Percentiles rank a stretch among this genome's conserved stretches.
phyloP scores from a whole-genome alignment of 192 early-diverging fungal species.

The Podila verticillata region DNA sequence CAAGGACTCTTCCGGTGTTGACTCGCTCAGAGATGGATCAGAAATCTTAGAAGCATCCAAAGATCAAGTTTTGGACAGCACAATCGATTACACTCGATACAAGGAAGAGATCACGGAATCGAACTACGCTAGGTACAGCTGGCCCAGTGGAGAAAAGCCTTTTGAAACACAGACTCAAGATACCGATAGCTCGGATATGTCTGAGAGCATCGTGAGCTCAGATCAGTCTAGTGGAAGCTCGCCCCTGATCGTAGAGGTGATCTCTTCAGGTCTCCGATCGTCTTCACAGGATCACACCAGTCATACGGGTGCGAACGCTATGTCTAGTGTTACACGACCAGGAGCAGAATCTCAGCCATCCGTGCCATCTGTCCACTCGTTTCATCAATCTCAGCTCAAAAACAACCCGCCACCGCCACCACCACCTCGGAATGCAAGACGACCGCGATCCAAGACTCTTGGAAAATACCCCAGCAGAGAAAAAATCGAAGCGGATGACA shows the following conservation, averaged over 20 bases:
- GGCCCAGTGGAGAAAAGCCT: background rate
- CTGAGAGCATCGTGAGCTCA: background rate
- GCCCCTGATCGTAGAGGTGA: constrained; percentile 29
- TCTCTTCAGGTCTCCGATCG: constrained; percentile 31
- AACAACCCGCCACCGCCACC: constrained; percentile 34
- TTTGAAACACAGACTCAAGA: background rate
- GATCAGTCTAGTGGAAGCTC: constrained; percentile 6
- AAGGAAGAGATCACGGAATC: constrained; percentile 22
- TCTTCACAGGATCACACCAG: background rate
- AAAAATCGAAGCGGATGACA: background rate
- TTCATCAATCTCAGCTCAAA: constrained; percentile 1
- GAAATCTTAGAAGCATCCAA: no score
- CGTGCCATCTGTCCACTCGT: no score
- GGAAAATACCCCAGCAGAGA: constrained; percentile 25
- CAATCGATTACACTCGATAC: constrained; percentile 13
- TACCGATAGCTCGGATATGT: background rate
- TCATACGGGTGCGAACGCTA: no score
- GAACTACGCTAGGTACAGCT: background rate
- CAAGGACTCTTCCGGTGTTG: background rate
- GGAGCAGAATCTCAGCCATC: background rate
- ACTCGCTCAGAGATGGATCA: no score
- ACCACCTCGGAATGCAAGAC: constrained; percentile 39
- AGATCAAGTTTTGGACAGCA: background rate
- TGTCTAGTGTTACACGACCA: background rate
- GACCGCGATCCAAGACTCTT: constrained; percentile 39